phyloP scores from a whole-genome alignment of 2,329 filamentous ascomycete species.

The Colletotrichum ledebouriae region DNA sequence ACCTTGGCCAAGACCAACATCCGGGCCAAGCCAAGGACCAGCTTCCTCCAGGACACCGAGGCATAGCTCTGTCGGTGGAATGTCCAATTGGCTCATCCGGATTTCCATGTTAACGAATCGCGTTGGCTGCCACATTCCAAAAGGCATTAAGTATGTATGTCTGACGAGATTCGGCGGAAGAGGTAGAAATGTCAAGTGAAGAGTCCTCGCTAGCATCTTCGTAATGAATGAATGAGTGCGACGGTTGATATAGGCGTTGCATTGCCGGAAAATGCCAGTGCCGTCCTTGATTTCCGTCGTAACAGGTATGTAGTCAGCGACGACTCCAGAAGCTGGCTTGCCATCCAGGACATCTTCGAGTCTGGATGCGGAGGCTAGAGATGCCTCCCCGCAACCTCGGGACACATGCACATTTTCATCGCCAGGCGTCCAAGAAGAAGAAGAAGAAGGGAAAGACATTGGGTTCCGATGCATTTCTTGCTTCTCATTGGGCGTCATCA shows the following conservation, averaged over 20 bases:
- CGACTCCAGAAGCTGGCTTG: neutral
- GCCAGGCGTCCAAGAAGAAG: neutral
- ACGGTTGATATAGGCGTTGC: neutral
- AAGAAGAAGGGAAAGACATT: no score
- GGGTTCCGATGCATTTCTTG: no score
- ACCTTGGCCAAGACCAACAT: neutral
- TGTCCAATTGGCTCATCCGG: neutral
- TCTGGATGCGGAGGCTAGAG: no score
- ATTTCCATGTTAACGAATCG: neutral
- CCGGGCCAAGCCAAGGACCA: neutral
- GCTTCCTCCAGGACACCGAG: neutral
- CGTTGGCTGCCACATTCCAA: neutral
- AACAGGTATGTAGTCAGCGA: neutral
- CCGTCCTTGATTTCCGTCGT: neutral
- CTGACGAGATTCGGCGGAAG: neutral
- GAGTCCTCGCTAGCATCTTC: neutral
- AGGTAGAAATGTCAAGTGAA: neutral
- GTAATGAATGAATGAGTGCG: neutral
- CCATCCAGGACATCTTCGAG: neutral
- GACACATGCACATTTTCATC: neutral
- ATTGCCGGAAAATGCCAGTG: neutral
- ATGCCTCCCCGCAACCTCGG: neutral
- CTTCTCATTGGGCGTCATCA: no score
- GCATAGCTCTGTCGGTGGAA: neutral
- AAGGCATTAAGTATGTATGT: neutral